Conservation (phyloP, 768 basidiomycete species). For the Calocybe indica region DNA sequence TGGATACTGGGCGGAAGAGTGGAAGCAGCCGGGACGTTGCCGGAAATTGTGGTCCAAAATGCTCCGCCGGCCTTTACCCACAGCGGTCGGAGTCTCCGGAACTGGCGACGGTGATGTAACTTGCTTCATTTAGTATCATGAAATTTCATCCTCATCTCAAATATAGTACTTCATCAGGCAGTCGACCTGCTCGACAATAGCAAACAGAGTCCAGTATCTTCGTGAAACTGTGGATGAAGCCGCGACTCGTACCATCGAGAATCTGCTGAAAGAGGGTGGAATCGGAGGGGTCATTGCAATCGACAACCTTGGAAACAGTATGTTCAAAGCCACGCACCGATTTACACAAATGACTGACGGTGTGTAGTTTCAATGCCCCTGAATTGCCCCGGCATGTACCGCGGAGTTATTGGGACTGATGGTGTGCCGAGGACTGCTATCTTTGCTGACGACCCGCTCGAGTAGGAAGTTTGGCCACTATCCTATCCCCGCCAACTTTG, state of each 20-base stretch:
- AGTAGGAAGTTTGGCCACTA: slow-evolving; percentile 4
- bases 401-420: slow-evolving; percentile 66
- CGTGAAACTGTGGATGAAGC: slow-evolving; percentile 54
- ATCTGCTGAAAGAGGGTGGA: slow-evolving; percentile 54
- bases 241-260: slow-evolving; percentile 46
- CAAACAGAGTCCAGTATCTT: slow-evolving; percentile 57
- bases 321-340: slow-evolving; percentile 7
- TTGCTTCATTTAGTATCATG: slow-evolving; percentile 4
- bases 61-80: slow-evolving; percentile 20
- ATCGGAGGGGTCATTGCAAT: slow-evolving; percentile 72
- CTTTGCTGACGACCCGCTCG: slow-evolving; percentile 60
- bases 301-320: slow-evolving; percentile 66
- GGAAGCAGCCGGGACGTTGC: slow-evolving; percentile 31
- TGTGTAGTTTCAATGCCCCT: slow-evolving; percentile 63
- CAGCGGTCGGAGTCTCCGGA: slow-evolving; percentile 71
- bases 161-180: slow-evolving; percentile 72
- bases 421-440: slow-evolving; percentile 72
- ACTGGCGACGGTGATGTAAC: slow-evolving; percentile 83
- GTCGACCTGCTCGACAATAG: slow-evolving; percentile 60
- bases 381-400: slow-evolving; percentile 80
- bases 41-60: slow-evolving; percentile 35
- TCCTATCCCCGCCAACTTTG: not conserved
- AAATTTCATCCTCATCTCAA: slow-evolving; percentile 1
- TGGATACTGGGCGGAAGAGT: slow-evolving; percentile 85
- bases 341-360: too few relatives aligned